Base-by-base conservation (phyloP, 2,329 filamentous ascomycete genomes). In the Neofusicoccum kwambonambiense region DNA sequence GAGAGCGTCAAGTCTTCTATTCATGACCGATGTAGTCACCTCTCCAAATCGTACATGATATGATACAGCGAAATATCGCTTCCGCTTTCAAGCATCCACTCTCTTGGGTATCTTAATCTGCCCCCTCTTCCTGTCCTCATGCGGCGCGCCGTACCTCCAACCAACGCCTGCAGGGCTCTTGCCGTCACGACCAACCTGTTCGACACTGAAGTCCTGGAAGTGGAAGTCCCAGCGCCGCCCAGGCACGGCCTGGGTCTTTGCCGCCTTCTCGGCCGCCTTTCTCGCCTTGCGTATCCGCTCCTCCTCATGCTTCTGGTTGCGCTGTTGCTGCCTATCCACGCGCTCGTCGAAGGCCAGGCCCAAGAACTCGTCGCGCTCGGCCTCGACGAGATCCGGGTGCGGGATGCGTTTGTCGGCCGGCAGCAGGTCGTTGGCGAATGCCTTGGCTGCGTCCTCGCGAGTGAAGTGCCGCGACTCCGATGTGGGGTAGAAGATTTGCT, bases 381-480 rank as follows among this genome's bases (percentile, higher is more conserved):
- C 73, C 57, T 84, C 81, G 17, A 79, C 77, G 41, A 89, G 76
- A 66, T 88, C 84, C 1, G 87, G 86, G 70, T 89, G 86, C 1
- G 87, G 86, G 51, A 89, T 89, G 58, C 87, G 85, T 61, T 83
- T 80, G 68, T 89, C 87, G 8, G 87, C 86, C 1, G 87, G 84
- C 45, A 87, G 83, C 12, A 89, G 81, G 1, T 82, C 80, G 62
- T 83, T 79, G 37, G 83, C 79, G 74, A 89, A 89, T 35, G 86
- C 86, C 66, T 84, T 84, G 17, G 84, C 87, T 3, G 87, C 87
- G 69, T 89, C 87, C n/a, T 80, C 81, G 70, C 87, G 86, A n/a
- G 84, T 89, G 74, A 89, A 89, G 22, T 82, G 80, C 4, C 87
- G 83, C 1, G 87, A 89, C 73, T 89, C 87, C 4, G 87, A 84